A percentile compares a stretch with the other conserved stretches of the same genome.
These are phyloP conservation scores for Tanozyma kutaoensis DNA, from an alignment of 805 yeast species.

Conservation along the genomic window DNA sequence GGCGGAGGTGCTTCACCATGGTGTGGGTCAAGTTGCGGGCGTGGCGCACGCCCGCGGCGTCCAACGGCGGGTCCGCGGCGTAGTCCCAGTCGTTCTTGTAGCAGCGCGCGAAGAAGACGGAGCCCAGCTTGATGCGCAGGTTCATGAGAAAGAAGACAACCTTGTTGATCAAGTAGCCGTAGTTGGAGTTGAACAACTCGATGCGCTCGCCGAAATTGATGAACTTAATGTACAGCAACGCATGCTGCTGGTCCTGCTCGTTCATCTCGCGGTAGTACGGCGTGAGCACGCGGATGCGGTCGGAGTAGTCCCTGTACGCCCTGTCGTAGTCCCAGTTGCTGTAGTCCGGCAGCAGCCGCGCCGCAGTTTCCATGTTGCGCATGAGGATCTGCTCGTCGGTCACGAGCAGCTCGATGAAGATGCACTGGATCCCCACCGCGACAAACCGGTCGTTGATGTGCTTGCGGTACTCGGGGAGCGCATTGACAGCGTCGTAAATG, in stretches of 20 bases:
- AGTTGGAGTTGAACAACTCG: slow-evolving; percentile 64
- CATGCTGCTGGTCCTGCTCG: slow-evolving; percentile 25
- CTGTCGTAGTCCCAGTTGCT: slow-evolving; percentile 55
- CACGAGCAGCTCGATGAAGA: slow-evolving; percentile 81
- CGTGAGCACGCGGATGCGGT: slow-evolving; percentile 54
- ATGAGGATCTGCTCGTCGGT: slow-evolving; percentile 58
- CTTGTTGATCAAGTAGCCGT: slow-evolving; percentile 82
- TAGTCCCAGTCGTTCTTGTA: slow-evolving; percentile 42
- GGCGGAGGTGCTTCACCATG: slow-evolving; percentile 23
- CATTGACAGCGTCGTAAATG: slow-evolving; percentile 91
- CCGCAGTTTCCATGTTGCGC: slow-evolving; percentile 67
- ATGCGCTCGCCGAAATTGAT: slow-evolving; percentile 84
- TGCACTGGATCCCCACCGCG: slow-evolving; percentile 51
- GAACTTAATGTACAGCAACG: slow-evolving; percentile 65
- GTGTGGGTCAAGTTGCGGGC: slow-evolving; percentile 53
- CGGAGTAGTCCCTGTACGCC: slow-evolving; percentile 68
- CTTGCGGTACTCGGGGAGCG: slow-evolving; percentile 52
- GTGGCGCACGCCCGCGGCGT: slow-evolving; percentile 57
- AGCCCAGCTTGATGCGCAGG: slow-evolving; percentile 73
- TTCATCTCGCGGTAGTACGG: slow-evolving; percentile 65
- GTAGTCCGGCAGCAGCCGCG: slow-evolving; percentile 82
- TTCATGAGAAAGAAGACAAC: slow-evolving; percentile 90
- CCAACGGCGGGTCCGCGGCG: slow-evolving; percentile 71
- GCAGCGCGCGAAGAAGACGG: slow-evolving; percentile 87
- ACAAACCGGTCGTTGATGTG: slow-evolving; percentile 42